Evolutionary conservation across 805 yeast genomes (phyloP), one percentile per base, ranked within the genome.

Genomic region (Kodamaea neixiangensis): DNA sequence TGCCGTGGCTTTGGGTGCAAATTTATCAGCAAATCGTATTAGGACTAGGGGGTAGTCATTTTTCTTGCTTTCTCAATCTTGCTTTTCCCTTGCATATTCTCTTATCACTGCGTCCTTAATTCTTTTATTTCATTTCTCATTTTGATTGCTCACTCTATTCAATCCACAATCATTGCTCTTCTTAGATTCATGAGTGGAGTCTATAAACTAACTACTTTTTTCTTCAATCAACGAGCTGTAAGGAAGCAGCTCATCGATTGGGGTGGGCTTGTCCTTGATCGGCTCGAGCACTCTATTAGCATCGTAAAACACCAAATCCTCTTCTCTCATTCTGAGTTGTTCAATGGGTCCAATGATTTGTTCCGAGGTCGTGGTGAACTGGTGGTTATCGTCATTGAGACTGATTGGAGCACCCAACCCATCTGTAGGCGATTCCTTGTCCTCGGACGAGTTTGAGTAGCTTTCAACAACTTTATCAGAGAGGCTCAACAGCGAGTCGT

Each of bases 221-320:
- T 37, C 41, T 17, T 37, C 13, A 5, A 37, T 37, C 41, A 37
- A 15, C 7, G 41, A 19, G n/a, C 41, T 19, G 19, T 37, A 37
- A 14, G 19, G 21, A 17, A 14, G 17, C 21, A 5, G 19, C 19
- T 65, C 67, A 29, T 61, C 66, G 9, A 57, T 40, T 14, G 69
- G 69, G 9, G 67, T 62, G 33, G 68, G 67, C 57, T 59, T 50
- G 44, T 65, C 68, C 22, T 50, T 50, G 20, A 44, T 44, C 31
- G 47, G 47, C 25, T 25, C 47, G 15, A 42, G 45, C 7, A 19
- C 47, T 13, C 47, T 37, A 14, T 15, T 37, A 13, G 17, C 41
- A 7, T 19, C 41, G 19, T 15, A 37, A 17, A 17, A 37, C n/a
- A 37, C 41, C 41, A 37, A 5, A 17, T 37, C 49, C 6, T 46